Conservation (phyloP, 2,329 filamentous ascomycete species). For the Geosmithia putterillii region DNA sequence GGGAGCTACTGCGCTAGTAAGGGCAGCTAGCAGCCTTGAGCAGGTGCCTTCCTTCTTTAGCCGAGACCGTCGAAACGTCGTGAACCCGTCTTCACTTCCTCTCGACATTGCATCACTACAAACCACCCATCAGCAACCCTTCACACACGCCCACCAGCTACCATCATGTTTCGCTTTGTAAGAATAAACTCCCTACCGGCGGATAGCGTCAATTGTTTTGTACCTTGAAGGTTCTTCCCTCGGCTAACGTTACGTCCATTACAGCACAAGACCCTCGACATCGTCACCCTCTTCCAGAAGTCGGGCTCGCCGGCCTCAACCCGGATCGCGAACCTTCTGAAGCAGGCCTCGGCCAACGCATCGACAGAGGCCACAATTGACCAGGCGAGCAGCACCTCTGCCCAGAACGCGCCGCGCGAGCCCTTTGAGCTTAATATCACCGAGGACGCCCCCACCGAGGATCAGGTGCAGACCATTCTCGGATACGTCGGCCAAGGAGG, state of each 20-base stretch:
- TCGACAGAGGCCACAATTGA: slow-evolving; percentile 57
- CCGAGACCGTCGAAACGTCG: background rate
- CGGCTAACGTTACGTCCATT: background rate
- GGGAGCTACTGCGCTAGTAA: background rate
- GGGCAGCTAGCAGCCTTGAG: too few species aligned
- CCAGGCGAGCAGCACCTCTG: slow-evolving; percentile 54
- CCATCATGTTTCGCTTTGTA: slow-evolving; percentile 35
- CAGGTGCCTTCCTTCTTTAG: background rate
- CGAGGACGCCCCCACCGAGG: slow-evolving; percentile 64
- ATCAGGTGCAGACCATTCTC: slow-evolving; percentile 74
- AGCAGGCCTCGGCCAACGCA: slow-evolving; percentile 64
- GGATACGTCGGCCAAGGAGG: slow-evolving; percentile 62
- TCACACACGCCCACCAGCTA: background rate
- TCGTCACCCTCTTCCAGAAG: slow-evolving; percentile 93
- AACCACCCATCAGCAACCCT: too few species aligned
- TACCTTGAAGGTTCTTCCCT: background rate
- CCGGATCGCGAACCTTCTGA: slow-evolving; percentile 63
- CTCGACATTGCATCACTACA: background rate
- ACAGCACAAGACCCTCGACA: slow-evolving; percentile 72
- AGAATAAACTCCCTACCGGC: slow-evolving; percentile 6
- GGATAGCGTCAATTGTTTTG: too few species aligned
- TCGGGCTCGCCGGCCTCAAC: slow-evolving; percentile 60
- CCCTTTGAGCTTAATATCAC: slow-evolving; percentile 84
- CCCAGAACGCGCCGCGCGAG: slow-evolving; percentile 42
- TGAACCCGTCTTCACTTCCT: background rate